Base-by-base conservation (phyloP, 495 filamentous ascomycete genomes). In the Usnea hakonensis region DNA sequence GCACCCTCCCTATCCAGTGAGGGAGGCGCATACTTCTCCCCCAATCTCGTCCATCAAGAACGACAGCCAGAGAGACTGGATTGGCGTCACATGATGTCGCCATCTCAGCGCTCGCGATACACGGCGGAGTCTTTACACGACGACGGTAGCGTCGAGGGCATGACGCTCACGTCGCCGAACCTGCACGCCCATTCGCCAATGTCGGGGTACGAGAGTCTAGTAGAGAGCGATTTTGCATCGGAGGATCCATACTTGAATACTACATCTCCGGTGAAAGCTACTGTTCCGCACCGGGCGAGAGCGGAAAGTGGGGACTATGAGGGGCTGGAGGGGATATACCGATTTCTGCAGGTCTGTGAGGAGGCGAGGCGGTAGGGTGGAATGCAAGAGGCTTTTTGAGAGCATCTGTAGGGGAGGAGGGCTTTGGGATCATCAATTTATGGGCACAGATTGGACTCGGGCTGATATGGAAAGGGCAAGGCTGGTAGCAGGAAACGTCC, bases 311-410 rank as follows among this genome's bases (percentile, higher is more conserved):
- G 48, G 60, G 85, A 86, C 40, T 92, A 88, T 68, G 89, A 93
- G 64, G 90, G 90, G 10, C 72, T 90, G 19, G 87, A 95, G 67
- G 93, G 92, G 0, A 90, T 97, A 23, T 90, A 92, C 72, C 82
- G 82, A 44, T 97, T 96, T 72, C 68, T 97, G 54, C 89, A 89
- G 70, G 88, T 95, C 66, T 94, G 91, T 70, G 90, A 96, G 71
- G 76, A 77, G 21, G 81, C 85, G 46, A 74, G 72, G 56, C 78
- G 75, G 55, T 70, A 61, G 57, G 32, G 11, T 5, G 26, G 30
- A 5, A 16, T 4, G 10, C 2, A 40, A 6, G 33, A 50, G 23
- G 23, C 26, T n/a, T 8, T 55, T 46, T 28, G 33, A 26, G 35
- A 30, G 26, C 41, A 33, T 38, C n/a, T n/a, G 56, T 2, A 21